Evolutionary conservation across 495 filamentous ascomycete species (phyloP), one percentile per base, ranked within the genome.

Genomic region (Oidiodendron maius): DNA sequence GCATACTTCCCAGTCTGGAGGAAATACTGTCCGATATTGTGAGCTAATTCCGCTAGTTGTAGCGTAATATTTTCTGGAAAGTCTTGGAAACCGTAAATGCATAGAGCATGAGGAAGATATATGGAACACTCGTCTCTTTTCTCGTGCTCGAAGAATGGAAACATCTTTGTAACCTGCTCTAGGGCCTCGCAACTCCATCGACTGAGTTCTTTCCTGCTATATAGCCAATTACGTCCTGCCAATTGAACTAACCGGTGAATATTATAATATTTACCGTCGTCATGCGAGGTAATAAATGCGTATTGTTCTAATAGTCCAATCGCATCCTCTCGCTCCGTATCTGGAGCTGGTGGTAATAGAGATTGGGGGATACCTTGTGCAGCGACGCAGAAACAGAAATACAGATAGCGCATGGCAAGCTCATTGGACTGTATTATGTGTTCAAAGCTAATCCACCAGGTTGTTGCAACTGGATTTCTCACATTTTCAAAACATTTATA

Each of bases 361-460:
- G 62, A 64, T 25, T 41, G 55, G 22, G 66, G 66, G 34, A 68
- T 66, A 15, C 50, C 48, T 42, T 61, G 64, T 3, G 52, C 50
- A 18, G 70, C 61, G 1, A 80, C 35, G 16, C 20, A 26, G 4
- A 22, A 44, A 11, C 21, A 22, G 44, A 72, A 65, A 0, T 48
- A 59, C 0, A 80, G 53, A 34, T 63, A 62, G 0, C 69, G 48
- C 0, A 62, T 53, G 0, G 74, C 71, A 0, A 64, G 6, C 0
- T 20, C 23, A 32, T 68, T 40, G 0, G 43, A 26, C 2, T 58
- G 20, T 20, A 45, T 60, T 5, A 80, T 72, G 49, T 78, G 67
- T 0, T 63, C 42, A 40, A 80, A 75, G 0, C 74, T 75, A 0
- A 76, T 67, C 0, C 71, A 57, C 76, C 74, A 81, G 0, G 77